Conservation (phyloP, 1,284 basidiomycete species). For the Tilletia caries region DNA sequence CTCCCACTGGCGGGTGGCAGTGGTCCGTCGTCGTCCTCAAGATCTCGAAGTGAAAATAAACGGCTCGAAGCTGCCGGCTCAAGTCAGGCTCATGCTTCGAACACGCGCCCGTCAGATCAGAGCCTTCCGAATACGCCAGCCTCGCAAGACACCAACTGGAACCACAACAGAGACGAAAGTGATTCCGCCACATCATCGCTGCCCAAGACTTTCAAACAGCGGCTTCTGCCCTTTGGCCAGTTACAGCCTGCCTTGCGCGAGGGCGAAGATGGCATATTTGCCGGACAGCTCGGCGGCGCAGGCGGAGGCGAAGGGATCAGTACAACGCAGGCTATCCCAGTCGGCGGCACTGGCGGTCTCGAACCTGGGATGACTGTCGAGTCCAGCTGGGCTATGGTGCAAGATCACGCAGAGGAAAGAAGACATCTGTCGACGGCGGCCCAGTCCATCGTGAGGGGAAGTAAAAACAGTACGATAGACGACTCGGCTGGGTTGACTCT, state of each 20-base stretch:
- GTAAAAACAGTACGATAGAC: too few species aligned
- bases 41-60: too few species aligned
- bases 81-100: too few species aligned
- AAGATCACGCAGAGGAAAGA: not conserved
- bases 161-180: too few species aligned
- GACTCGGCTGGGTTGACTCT: too few species aligned
- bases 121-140: too few species aligned
- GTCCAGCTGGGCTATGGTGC: not conserved
- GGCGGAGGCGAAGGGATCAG: not conserved
- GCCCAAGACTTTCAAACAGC: not conserved
- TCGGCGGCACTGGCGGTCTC: not conserved
- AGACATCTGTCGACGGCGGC: too few species aligned
- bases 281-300: not conserved
- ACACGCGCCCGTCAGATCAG: too few species aligned
- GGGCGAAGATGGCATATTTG: slow-evolving; percentile 7
- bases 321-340: not conserved
- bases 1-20: not conserved
- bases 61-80: too few species aligned
- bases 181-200: not conserved
- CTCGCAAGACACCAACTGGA: too few species aligned
- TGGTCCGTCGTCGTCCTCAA: too few species aligned
- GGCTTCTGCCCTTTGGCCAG: slow-evolving; percentile 1
- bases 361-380: not conserved
- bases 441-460: too few species aligned
- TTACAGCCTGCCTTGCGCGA: not conserved